Percentiles rank a stretch among this genome's conserved stretches.
These are phyloP conservation scores for Histomonas meleagridis DNA, from an alignment of 208 protist species.

Conservation along the genomic window DNA sequence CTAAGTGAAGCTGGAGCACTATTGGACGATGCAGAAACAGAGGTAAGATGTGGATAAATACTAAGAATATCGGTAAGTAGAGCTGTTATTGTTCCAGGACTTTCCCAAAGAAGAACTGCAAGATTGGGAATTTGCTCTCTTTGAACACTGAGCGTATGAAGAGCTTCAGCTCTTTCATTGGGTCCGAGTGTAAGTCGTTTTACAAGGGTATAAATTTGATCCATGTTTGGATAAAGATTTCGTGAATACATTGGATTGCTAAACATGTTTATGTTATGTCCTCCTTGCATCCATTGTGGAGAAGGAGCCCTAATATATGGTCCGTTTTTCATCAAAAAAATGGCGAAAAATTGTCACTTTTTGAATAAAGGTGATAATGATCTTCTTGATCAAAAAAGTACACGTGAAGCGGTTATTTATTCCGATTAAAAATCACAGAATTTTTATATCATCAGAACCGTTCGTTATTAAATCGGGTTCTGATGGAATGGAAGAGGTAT, in stretches of 20 bases:
- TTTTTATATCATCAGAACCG: too few species aligned
- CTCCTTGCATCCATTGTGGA: neutral
- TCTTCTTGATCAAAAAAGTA: too few species aligned
- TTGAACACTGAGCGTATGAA: neutral
- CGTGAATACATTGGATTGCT: neutral
- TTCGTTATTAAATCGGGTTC: too few species aligned
- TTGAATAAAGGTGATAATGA: too few species aligned
- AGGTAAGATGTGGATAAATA: constrained; percentile 82
- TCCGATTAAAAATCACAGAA: too few species aligned
- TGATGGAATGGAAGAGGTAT: too few species aligned
- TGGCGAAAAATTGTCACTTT: too few species aligned
- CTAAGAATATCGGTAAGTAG: constrained; percentile 87
- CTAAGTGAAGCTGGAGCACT: neutral
- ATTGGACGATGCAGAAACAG: constrained; percentile 38
- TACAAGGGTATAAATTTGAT: neutral
- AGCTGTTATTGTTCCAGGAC: constrained; percentile 85
- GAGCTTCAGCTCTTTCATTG: neutral
- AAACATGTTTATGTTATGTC: neutral
- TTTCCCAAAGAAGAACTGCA: constrained; percentile 89
- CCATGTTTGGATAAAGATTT: neutral
- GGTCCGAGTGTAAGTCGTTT: neutral
- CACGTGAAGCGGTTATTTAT: too few species aligned
- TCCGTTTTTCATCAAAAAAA: too few species aligned
- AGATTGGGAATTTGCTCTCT: constrained; percentile 46
- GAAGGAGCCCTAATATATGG: too few species aligned